Base-by-base conservation (phyloP, 1,284 basidiomycete genomes). In the Pseudozyma flocculosa region DNA sequence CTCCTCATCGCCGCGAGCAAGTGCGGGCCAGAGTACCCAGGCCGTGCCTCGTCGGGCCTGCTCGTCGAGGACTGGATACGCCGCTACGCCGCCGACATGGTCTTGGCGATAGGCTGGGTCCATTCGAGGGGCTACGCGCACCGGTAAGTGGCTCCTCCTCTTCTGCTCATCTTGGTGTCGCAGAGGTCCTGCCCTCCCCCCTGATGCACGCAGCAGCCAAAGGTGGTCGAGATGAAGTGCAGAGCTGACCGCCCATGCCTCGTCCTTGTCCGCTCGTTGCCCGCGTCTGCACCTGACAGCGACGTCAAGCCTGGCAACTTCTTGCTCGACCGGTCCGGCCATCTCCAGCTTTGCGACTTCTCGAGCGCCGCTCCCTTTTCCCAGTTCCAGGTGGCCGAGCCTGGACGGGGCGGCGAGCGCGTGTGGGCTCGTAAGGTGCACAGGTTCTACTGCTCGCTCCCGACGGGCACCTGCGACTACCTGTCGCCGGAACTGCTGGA, bases 261-360 rank as follows among this genome's bases (percentile, higher is more conserved):
- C 26, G 7, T 29, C 26, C 26, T 29, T 29, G 26, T 29, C 11
- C 26, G 5, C 26, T 11, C 26, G 7, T 29, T 11, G 26, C 26
- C 7, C n/a, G n/a, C n/a, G n/a, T n/a, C n/a, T n/a, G n/a, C n/a
- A n/a, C n/a, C n/a, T n/a, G n/a, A n/a, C 48, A 55, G 75, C 37
- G 75, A 78, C 38, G 63, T 78, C 50, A 78, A 78, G 43, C 75
- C 75, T 11, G 63, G 61, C 48, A 78, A 78, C 55, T 78, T 76
- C 40, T 47, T 78, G 22, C 54, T 78, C 18, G 66, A 73, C 41
- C 44, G 47, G 18, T 59, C 54, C 14, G 75, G 75, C 18, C 75
- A 75, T 39, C 63, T 78, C 43, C 71, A 75, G 45, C 61, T 78
- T 26, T 78, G 75, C 54, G 75, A 78, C 63, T 75, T 78, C 55